Evolutionary conservation across 2,329 filamentous ascomycete species (phyloP).

Genomic region (Aureobasidium sp.): DNA sequence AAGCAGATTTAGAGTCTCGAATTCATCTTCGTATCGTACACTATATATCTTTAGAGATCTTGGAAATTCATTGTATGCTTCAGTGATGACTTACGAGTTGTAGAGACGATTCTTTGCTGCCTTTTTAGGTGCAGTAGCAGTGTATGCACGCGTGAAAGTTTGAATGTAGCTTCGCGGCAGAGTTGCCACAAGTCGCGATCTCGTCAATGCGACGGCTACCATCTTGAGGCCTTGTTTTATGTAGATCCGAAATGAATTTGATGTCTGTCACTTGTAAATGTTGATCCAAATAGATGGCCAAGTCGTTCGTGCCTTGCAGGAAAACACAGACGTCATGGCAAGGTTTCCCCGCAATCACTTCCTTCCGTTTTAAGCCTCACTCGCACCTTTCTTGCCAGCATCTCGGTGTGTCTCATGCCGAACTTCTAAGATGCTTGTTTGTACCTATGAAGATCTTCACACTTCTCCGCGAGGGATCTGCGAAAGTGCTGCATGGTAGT

Average conservation of each 20-base stretch:
- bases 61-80: too few species aligned
- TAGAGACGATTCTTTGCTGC: constrained; percentile 18
- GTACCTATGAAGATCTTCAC: not conserved
- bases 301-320: not conserved
- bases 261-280: not conserved
- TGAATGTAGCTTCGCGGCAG: constrained; percentile 2
- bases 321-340: not conserved
- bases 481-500: not conserved
- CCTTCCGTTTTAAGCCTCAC: constrained; percentile 2
- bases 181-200: not conserved
- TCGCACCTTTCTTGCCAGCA: not conserved
- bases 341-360: not conserved
- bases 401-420: constrained; percentile 6
- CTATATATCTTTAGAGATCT: constrained; percentile 18
- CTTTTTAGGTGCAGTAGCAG: constrained; percentile 15
- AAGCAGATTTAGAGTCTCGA: constrained; percentile 42
- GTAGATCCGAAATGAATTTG: not conserved
- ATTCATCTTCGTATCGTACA: constrained; percentile 41
- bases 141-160: constrained; percentile 12
- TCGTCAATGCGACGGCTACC: not conserved
- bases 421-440: not conserved
- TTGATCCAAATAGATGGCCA: not conserved
- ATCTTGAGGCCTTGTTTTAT: not conserved
- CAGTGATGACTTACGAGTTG: constrained; percentile 15
- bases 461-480: not conserved